Base-by-base conservation (phyloP, 306 rosid genomes). In the Geum urbanum region DNA sequence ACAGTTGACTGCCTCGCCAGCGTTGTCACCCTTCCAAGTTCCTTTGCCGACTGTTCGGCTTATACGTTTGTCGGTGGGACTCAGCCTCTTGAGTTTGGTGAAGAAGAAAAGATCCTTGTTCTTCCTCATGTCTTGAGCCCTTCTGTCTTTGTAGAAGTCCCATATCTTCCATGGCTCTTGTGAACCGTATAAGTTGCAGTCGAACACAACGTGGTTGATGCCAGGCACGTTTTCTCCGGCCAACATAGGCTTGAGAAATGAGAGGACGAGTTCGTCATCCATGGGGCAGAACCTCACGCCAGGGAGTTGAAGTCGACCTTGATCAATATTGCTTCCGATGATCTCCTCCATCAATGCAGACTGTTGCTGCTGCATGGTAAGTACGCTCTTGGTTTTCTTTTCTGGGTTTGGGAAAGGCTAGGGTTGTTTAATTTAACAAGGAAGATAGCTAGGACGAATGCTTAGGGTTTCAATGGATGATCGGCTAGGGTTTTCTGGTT, bases 121-220 rank as follows among this genome's bases (percentile, higher is more conserved):
- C 52, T 11, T 22, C 52, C 27, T 56, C 62, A 56, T 22, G 62
- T 56, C 62, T 37, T 56, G 27, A 22, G 62, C 16, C 27, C 62
- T 27, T 5, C n/a, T 56, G 1, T 7, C 22, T 32, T 56, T 44
- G 3, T 19, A 45, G 2, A 8, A 5, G 14, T 45, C 48, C 68
- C 68, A 63, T 44, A 63, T 63, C 16, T 63, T 18, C 19, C 52
- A 63, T 10, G 68, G 68, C 44, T 63, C 68, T 63, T 63, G 5
- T 2, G 11, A 5, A 12, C 53, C 53, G 13, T 63, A 63, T 1
- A 63, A 37, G 32, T 63, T 18, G 37, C 7, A 20, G 69, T 63
- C 37, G 32, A 11, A 45, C 3, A 63, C 53, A 1, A 63, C 6
- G 0, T 8, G 15, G 19, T 14, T 46, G 43, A 4, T 5, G 6